Percentiles rank a stretch among this genome's conserved stretches.
These are phyloP conservation scores for Prunus davidiana DNA, from an alignment of 306 rosid genomes.

Conservation along the genomic window DNA sequence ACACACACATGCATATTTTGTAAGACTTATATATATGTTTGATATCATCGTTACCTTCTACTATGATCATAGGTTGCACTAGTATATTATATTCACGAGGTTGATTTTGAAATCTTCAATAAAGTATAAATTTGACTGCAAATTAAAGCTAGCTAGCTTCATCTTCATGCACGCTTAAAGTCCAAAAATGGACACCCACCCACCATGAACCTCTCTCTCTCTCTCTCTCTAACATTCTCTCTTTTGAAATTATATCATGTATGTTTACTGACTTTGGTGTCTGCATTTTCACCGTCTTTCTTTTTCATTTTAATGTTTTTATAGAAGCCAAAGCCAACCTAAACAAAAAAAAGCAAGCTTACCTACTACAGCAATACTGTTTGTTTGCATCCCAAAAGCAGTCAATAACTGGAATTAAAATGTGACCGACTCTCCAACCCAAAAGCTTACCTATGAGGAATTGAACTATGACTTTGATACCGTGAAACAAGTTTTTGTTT, in stretches of 20 bases:
- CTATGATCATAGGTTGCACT: too few species aligned
- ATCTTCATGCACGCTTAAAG: not conserved
- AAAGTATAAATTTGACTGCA: not conserved
- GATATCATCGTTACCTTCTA: not conserved
- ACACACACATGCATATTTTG: not conserved
- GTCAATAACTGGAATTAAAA: not conserved
- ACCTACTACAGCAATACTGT: not conserved
- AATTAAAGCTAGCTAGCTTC: not conserved
- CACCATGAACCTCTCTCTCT: not conserved
- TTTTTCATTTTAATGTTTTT: not conserved
- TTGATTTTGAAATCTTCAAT: not conserved
- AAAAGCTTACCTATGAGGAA: too few species aligned
- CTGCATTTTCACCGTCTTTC: not conserved
- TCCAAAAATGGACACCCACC: conserved; percentile 9
- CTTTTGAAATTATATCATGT: not conserved
- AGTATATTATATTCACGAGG: not conserved
- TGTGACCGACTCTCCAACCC: not conserved
- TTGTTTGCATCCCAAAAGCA: not conserved
- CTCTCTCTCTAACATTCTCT: not conserved
- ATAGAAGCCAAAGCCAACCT: not conserved
- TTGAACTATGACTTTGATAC: not conserved
- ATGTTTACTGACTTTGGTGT: not conserved
- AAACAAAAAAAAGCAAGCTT: not conserved
- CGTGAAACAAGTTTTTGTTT: not conserved
- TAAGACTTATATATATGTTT: not conserved